Percentiles rank a stretch among this genome's conserved stretches.
phyloP scores from a whole-genome alignment of 2,329 filamentous ascomycete genomes.

The Ophiosphaerella herpotricha region DNA sequence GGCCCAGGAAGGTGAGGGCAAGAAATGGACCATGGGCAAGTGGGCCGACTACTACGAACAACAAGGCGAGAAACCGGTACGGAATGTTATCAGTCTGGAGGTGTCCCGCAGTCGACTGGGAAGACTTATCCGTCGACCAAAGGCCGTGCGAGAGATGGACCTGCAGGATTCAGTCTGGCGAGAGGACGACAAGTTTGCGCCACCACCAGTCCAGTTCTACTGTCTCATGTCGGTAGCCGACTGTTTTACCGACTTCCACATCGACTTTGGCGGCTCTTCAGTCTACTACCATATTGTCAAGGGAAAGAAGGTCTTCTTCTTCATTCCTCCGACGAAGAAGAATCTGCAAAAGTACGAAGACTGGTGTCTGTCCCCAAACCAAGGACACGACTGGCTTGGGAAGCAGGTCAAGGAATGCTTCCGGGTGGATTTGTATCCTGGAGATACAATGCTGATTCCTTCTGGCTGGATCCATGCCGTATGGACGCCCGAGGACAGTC shows the following conservation, averaged over 20 bases:
- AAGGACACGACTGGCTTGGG: slow-evolving; percentile 68
- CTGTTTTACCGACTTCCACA: slow-evolving; percentile 74
- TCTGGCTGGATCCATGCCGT: slow-evolving; percentile 75
- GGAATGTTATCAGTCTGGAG: slow-evolving; percentile 72
- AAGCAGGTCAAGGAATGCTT: slow-evolving; percentile 69
- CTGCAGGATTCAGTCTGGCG: slow-evolving; percentile 62
- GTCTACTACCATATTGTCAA: slow-evolving; percentile 73
- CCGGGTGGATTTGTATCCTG: slow-evolving; percentile 66
- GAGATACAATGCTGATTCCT: slow-evolving; percentile 72
- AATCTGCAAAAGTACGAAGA: slow-evolving; percentile 73
- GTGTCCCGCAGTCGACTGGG: slow-evolving; percentile 68
- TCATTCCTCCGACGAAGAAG: slow-evolving; percentile 70
- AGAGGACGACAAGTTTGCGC: slow-evolving; percentile 59
- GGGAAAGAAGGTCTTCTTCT: slow-evolving; percentile 72
- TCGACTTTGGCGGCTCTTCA: slow-evolving; percentile 72
- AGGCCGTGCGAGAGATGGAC: slow-evolving; percentile 67
- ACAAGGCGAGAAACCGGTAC: slow-evolving; percentile 63
- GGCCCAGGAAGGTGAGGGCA: slow-evolving; percentile 67
- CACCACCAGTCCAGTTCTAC: slow-evolving; percentile 69
- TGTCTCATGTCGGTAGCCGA: slow-evolving; percentile 73
- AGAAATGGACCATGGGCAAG: slow-evolving; percentile 67
- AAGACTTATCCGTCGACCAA: slow-evolving; percentile 64
- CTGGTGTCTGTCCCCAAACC: slow-evolving; percentile 69
- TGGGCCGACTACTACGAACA: slow-evolving; percentile 73
- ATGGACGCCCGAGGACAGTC: slow-evolving; percentile 70